Conservation (phyloP, 306 rosid genomes). For the Pyrus communis region DNA sequence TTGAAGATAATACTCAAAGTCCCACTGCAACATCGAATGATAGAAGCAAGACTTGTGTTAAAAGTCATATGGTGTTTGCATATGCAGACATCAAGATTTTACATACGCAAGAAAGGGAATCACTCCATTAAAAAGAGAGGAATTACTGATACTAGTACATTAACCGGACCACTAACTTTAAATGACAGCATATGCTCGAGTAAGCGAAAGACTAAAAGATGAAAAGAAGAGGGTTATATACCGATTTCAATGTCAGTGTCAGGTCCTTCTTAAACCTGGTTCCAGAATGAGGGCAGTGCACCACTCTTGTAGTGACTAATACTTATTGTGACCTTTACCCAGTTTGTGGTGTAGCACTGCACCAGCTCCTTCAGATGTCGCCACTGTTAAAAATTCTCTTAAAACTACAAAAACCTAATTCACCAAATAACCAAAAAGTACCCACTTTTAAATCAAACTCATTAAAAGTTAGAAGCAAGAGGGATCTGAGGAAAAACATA, state of each 20-base stretch:
- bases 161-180: too few species aligned
- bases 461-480: too few species aligned
- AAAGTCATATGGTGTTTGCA: too few species aligned
- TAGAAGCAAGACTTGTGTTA: too few species aligned
- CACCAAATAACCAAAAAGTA: not conserved
- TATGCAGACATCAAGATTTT: too few species aligned
- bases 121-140: too few species aligned
- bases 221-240: conserved; percentile 11
- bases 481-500: too few species aligned
- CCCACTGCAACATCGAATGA: too few species aligned
- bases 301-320: conserved; percentile 63
- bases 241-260: conserved; percentile 97
- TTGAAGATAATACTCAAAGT: too few species aligned
- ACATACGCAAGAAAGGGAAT: too few species aligned
- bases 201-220: not conserved
- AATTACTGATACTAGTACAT: too few species aligned
- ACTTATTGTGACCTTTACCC: conserved; percentile 94
- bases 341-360: conserved; percentile 89
- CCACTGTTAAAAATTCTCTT: conserved; percentile 52
- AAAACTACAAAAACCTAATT: conserved; percentile 1
- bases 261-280: conserved; percentile 17
- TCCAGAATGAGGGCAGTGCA: too few species aligned
- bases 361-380: conserved; percentile 89
- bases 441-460: not conserved
- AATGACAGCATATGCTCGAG: not conserved